These are phyloP conservation scores for Oryza meridionalis DNA, from an alignment of 176 grass and related monocot species.

Conservation along the genomic window DNA sequence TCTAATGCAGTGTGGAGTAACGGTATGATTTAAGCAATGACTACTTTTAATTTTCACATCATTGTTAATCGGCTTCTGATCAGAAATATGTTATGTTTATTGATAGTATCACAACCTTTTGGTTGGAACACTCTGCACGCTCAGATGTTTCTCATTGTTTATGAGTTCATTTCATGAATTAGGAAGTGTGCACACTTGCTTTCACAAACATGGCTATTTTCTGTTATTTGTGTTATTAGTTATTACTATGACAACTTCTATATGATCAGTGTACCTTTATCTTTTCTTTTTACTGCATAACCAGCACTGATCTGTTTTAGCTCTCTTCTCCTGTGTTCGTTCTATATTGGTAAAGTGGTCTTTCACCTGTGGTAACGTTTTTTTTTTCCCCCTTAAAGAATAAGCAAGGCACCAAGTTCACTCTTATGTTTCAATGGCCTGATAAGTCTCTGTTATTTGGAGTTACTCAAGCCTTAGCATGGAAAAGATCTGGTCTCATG, in stretches of 20 bases:
- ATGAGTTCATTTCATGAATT: constrained; percentile 12
- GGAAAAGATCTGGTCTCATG: constrained; percentile 78
- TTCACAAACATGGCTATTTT: neutral
- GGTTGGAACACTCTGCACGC: neutral
- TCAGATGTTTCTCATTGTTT: neutral
- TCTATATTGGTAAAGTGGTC: neutral
- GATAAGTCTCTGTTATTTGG: constrained; percentile 81
- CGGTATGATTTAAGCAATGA: neutral
- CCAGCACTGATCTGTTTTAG: neutral
- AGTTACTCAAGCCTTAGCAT: constrained; percentile 71
- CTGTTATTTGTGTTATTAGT: constrained; percentile 1
- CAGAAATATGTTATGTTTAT: neutral
- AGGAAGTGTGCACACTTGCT: neutral
- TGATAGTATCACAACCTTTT: neutral
- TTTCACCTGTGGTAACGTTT: neutral
- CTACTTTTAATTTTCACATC: neutral
- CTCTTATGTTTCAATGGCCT: constrained; percentile 75
- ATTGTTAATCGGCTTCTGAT: neutral
- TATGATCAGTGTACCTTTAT: neutral
- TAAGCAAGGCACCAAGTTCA: constrained; percentile 67
- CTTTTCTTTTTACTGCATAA: neutral
- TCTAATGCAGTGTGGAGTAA: neutral
- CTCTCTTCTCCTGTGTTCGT: neutral
- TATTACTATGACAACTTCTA: neutral
- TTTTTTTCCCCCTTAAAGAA: constrained; percentile 50